Conservation (phyloP, 352 stramenopile species). For the Phytophthora niederhauseri region DNA sequence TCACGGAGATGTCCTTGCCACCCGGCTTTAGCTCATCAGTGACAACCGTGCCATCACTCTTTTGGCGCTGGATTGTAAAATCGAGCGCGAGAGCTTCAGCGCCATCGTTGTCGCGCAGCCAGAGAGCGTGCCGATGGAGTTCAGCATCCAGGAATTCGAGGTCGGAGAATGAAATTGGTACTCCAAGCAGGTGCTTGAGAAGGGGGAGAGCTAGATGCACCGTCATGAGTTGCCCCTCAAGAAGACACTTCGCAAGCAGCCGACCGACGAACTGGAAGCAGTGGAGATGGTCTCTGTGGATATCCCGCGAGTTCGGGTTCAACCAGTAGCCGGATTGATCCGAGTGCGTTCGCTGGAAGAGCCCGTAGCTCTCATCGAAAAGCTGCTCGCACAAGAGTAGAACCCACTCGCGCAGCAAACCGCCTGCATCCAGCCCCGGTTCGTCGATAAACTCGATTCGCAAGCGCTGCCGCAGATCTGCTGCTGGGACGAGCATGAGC, state of each 20-base stretch:
- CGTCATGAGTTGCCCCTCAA: slow-evolving; percentile 78
- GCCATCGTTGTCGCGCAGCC: slow-evolving; percentile 69
- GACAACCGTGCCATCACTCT: slow-evolving; percentile 54
- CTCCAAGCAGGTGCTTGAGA: slow-evolving; percentile 83
- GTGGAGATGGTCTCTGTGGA: slow-evolving; percentile 72
- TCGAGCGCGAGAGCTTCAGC: slow-evolving; percentile 72
- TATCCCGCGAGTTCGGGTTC: slow-evolving; percentile 73
- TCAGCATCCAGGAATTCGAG: slow-evolving; percentile 84
- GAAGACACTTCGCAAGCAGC: slow-evolving; percentile 76
- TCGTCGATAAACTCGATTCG: slow-evolving; percentile 89
- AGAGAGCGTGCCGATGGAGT: slow-evolving; percentile 68
- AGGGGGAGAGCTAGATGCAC: slow-evolving; percentile 80
- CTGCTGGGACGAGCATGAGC: slow-evolving; percentile 76
- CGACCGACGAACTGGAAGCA: slow-evolving; percentile 81
- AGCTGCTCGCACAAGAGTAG: slow-evolving; percentile 76
- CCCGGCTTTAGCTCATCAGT: slow-evolving; percentile 92
- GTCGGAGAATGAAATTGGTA: slow-evolving; percentile 84
- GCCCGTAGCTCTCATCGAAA: slow-evolving; percentile 78
- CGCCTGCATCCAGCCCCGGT: slow-evolving; percentile 73
- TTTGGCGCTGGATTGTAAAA: slow-evolving; percentile 70
- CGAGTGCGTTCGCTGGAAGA: slow-evolving; percentile 76
- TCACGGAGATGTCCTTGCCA: slow-evolving; percentile 93
- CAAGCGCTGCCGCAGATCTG: slow-evolving; percentile 71
- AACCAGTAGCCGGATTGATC: slow-evolving; percentile 87
- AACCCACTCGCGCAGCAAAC: slow-evolving; percentile 82